These are phyloP conservation scores for Talaromyces marneffei DNA, from an alignment of 2,329 filamentous ascomycete genomes.

Conservation along the genomic window DNA sequence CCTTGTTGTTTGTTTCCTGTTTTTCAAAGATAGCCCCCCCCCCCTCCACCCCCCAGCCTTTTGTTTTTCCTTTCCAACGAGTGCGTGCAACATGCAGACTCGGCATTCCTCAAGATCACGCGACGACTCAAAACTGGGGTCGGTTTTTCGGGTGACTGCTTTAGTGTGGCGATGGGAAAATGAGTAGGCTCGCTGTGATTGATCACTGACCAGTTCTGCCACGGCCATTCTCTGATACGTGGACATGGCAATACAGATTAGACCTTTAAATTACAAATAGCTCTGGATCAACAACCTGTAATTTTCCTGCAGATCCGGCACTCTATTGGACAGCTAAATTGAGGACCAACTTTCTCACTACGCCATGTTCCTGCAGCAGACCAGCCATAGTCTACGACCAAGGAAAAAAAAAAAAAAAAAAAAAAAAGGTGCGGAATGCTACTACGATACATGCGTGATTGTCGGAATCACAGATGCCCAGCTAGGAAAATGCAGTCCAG, in stretches of 20 bases:
- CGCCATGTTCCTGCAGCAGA: constrained; percentile 14
- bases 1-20: background rate
- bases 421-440: constrained; percentile 1
- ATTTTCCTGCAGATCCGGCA: background rate
- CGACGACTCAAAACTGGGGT: constrained; percentile 20
- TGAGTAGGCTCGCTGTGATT: background rate
- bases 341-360: background rate
- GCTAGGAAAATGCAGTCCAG: constrained; percentile 5
- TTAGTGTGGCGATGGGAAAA: constrained; percentile 24
- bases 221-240: background rate
- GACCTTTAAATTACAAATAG: constrained; percentile 6
- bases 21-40: too few relatives aligned
- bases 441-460: background rate
- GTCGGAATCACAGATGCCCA: background rate
- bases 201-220: background rate
- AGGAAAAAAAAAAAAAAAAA: too few relatives aligned
- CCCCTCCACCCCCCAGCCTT: too few relatives aligned
- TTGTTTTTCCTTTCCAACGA: background rate
- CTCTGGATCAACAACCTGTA: background rate
- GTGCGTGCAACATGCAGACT: constrained; percentile 7
- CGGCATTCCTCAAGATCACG: constrained; percentile 26
- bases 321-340: constrained; percentile 4
- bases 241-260: background rate
- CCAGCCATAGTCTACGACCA: background rate
- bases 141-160: constrained; percentile 30